Evolutionary conservation across 306 rosid genomes (phyloP), one percentile per base, ranked within the genome.

Genomic region (Cucurbita ficifolia): DNA sequence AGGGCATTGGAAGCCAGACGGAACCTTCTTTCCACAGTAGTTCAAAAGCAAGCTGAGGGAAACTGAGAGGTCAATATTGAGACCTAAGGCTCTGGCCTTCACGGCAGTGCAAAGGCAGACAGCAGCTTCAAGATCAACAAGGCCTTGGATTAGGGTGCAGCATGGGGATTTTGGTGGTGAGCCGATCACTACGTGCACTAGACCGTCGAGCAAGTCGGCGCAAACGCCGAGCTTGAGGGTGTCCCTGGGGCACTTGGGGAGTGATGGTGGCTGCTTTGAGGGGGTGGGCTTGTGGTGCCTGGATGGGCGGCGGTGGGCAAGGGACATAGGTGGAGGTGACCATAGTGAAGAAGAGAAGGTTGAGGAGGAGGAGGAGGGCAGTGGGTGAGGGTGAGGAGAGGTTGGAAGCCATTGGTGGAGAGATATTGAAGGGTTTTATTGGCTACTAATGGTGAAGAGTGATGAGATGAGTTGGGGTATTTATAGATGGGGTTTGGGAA

Each of bases 161-260:
- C 78, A 75, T n/a, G 73, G 73, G n/a, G 60, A 35, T 18, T 75
- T 75, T 0, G 73, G 78, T 5, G 78, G 73, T 0, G 3, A 50
- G 0, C 78, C 78, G 1, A 90, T 84, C 8, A 86, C 58, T 19
- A 88, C 80, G 59, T 86, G 78, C 9, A 87, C 82, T 81, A 90
- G 80, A 42, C 83, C 92, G 45, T 76, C 82, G 70, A 94, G 74
- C 79, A 94, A 10, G 77, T 89, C 68, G 19, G 90, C 97, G 2
- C 97, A 94, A 6, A 77, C 95, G 1, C 96, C 98, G 0, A 94
- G 22, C 82, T 94, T 90, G 9, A 93, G 70, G 46, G 96, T 60
- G 74, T 90, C 88, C 16, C 0, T 75, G 0, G 98, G 97, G 73
- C 97, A 83, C 14, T 73, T 75, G n/a, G 90, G 78, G 19, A 70